Evolutionary conservation across 768 basidiomycete species (phyloP), one percentile per base, ranked within the genome.

Genomic region (Russula earlei): DNA sequence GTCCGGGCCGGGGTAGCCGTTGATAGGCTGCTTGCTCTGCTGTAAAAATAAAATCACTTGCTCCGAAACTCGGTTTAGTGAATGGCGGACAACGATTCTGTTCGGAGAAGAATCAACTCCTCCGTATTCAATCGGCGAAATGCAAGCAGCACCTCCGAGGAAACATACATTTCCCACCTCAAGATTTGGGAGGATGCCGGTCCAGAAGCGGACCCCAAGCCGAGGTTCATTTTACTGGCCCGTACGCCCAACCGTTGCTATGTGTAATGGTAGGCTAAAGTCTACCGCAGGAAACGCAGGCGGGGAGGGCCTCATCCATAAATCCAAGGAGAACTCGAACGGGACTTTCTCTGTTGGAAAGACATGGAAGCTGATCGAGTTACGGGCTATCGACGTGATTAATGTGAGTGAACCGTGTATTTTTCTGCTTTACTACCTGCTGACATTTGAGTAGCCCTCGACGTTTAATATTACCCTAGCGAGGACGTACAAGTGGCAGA

Each of bases 261-360:
- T 49, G 40, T 51, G 27, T 44, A 40, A 49, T 42, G 33, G 49
- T 42, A 36, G 47, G 44, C 49, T 33, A 36, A 44, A 36, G 57
- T 46, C 24, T 50, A 56, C 41, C 52, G 66, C 65, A 87, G 86
- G 83, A 72, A 74, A 83, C 4, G 72, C 67, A 57, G 79, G 79
- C 61, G 81, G 83, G 24, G 70, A 74, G 45, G 84, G 84, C 1
- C 82, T 84, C 68, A 80, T 99, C 19, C 94, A 99, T 79, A 99
- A 99, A 72, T 92, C 94, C 1, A 98, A 98, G 72, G 74, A 91
- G 61, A 98, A 99, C 67, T 84, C 85, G 41, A 98, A 97, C 66
- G 86, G 89, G 33, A 80, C 91, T 0, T 98, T 95, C 70, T 96
- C 92, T 8, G 91, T 98, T 46, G 96, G 96, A 6, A 99, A 99